These are phyloP conservation scores for Angomonas deanei DNA, from an alignment of 208 protist species.

Conservation along the genomic window DNA sequence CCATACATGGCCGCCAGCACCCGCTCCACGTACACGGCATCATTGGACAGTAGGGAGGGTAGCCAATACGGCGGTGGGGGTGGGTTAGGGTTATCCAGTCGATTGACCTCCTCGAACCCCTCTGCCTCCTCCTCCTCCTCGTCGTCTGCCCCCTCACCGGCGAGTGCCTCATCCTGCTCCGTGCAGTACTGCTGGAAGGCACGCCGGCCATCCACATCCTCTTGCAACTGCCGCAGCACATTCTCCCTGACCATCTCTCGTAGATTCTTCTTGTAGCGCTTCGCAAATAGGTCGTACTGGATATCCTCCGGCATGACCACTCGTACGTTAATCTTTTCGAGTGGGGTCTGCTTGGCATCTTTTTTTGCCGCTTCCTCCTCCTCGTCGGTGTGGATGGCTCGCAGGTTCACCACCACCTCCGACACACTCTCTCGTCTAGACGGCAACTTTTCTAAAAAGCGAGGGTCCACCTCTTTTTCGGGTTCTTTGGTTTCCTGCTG, in stretches of 20 bases:
- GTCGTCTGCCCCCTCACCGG: slow-evolving; percentile 16
- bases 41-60: slow-evolving; percentile 50
- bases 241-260: slow-evolving; percentile 12
- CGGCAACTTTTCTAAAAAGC: background rate
- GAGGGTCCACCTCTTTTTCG: background rate
- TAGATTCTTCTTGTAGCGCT: slow-evolving; percentile 15
- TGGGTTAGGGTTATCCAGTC: slow-evolving; percentile 8
- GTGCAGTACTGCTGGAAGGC: slow-evolving; percentile 12
- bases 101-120: slow-evolving; percentile 6
- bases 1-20: slow-evolving; percentile 64
- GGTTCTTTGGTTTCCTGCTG: background rate
- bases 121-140: slow-evolving; percentile 20
- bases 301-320: slow-evolving; percentile 13
- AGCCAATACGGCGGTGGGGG: slow-evolving; percentile 58
- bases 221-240: slow-evolving; percentile 24
- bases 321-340: slow-evolving; percentile 3
- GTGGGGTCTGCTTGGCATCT: background rate
- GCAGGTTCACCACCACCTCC: slow-evolving; percentile 9
- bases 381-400: background rate
- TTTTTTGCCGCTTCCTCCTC: slow-evolving; percentile 1
- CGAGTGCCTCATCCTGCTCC: slow-evolving; percentile 11
- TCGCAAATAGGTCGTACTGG: slow-evolving; percentile 13
- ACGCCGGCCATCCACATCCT: slow-evolving; percentile 7
- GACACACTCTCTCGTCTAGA: slow-evolving; percentile 1
- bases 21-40: slow-evolving; percentile 45